Conservation (phyloP, 2,329 filamentous ascomycete genomes). For the Biscogniauxia sp. region DNA sequence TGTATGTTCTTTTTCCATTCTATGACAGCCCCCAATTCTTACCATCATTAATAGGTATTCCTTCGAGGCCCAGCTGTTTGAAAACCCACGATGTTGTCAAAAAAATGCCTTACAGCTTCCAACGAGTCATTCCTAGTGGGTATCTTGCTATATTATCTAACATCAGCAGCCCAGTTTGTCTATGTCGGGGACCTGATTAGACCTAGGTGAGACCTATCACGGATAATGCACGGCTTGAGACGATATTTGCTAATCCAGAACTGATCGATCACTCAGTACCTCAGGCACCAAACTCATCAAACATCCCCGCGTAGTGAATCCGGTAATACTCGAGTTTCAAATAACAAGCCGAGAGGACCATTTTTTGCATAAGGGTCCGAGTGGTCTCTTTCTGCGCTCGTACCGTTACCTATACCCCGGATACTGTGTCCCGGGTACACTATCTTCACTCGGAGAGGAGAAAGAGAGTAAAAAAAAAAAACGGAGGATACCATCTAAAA, state of each 20-base stretch:
- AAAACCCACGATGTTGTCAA: too few species aligned
- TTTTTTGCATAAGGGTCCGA: too few species aligned
- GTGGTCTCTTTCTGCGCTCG: too few species aligned
- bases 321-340: too few species aligned
- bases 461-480: not conserved
- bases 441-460: not conserved
- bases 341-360: too few species aligned
- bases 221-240: not conserved
- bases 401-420: not conserved
- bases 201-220: not conserved
- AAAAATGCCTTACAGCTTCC: too few species aligned
- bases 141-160: too few species aligned
- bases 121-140: too few species aligned
- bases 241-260: not conserved
- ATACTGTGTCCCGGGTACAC: not conserved
- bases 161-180: too few species aligned
- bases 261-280: not conserved
- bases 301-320: not conserved
- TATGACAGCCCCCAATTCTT: too few species aligned
- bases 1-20: not conserved
- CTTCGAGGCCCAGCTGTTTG: too few species aligned
- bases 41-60: too few species aligned
- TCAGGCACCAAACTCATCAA: not conserved
- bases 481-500: not conserved
- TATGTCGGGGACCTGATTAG: not conserved